Conservation (phyloP, 1,284 basidiomycete genomes). For the Lignosus rhinocerotis region DNA sequence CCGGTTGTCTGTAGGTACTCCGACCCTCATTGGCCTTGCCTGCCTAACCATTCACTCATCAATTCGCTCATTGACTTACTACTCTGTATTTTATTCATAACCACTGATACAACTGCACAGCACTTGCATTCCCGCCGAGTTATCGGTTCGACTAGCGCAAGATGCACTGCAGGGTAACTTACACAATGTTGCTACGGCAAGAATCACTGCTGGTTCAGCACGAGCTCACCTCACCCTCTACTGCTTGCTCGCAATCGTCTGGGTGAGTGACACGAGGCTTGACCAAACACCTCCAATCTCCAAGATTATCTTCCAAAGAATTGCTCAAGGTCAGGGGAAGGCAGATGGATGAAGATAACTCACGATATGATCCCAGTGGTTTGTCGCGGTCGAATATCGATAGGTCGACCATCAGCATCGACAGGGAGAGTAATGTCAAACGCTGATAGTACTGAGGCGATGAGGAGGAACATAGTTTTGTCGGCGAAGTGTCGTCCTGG, state of each 20-base stretch:
- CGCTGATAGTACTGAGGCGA: slow-evolving; percentile 3
- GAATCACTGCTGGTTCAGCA: background rate
- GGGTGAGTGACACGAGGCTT: background rate
- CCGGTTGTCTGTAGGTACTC: too few relatives aligned
- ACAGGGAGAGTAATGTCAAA: slow-evolving; percentile 1
- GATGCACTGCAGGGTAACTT: too few relatives aligned
- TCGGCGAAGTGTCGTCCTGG: slow-evolving; percentile 7
- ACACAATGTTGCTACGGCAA: background rate
- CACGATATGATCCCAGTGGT: background rate
- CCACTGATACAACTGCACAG: too few relatives aligned
- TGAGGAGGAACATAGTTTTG: background rate
- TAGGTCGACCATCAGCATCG: background rate
- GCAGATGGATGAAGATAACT: background rate
- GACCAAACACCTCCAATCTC: background rate
- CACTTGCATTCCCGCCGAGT: too few relatives aligned
- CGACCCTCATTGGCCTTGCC: too few relatives aligned
- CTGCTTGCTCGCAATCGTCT: background rate
- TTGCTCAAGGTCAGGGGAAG: background rate
- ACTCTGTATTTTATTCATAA: too few relatives aligned
- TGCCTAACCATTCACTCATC: too few relatives aligned
- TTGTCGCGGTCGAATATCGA: background rate
- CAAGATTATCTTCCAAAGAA: background rate
- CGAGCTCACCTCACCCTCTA: background rate
- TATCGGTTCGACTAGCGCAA: too few relatives aligned
- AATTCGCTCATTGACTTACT: too few relatives aligned